Evolutionary conservation across 192 early-diverging fungal genomes (phyloP).

Genomic region (Coemansia sp.): DNA sequence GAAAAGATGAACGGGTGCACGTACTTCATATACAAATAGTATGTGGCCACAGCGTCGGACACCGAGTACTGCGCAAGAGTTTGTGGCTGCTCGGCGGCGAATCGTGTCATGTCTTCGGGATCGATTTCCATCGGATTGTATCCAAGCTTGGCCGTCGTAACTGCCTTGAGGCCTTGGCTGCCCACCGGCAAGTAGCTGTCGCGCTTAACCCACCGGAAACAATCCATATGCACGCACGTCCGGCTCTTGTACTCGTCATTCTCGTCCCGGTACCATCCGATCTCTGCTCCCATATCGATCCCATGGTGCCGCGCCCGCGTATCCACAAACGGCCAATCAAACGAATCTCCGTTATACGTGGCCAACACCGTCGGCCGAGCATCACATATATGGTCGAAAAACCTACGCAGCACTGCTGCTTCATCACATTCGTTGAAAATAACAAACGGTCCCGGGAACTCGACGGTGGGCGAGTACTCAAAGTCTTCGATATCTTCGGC

Average conservation of each 20-base stretch:
- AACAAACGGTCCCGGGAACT: slow-evolving; percentile 91
- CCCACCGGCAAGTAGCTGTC: slow-evolving; percentile 97
- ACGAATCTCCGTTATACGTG: slow-evolving; percentile 99
- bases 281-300: slow-evolving; percentile 85
- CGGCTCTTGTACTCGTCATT: slow-evolving; percentile 85
- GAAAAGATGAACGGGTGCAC: slow-evolving; percentile 99
- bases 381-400: slow-evolving; percentile 88
- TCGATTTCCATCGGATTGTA: slow-evolving; percentile 99
- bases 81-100: slow-evolving; percentile 89
- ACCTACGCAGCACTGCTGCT: slow-evolving; percentile 72
- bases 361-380: slow-evolving; percentile 84
- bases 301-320: slow-evolving; percentile 76
- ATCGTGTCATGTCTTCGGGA: slow-evolving; percentile 97
- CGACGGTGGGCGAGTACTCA: slow-evolving; percentile 95
- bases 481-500: slow-evolving; percentile 95
- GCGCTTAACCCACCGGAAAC: slow-evolving; percentile 96
- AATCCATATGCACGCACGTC: slow-evolving; percentile 92
- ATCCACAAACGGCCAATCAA: slow-evolving; percentile 99
- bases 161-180: slow-evolving; percentile 95
- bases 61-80: slow-evolving; percentile 96
- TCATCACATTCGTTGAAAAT: slow-evolving; percentile 96
- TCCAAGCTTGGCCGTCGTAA: slow-evolving; percentile 92
- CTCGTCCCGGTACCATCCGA: slow-evolving; percentile 79
- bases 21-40: slow-evolving; percentile 99
- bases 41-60: slow-evolving; percentile 98